Evolutionary conservation across 768 basidiomycete species (phyloP).

Genomic region (Suillus americanus): DNA sequence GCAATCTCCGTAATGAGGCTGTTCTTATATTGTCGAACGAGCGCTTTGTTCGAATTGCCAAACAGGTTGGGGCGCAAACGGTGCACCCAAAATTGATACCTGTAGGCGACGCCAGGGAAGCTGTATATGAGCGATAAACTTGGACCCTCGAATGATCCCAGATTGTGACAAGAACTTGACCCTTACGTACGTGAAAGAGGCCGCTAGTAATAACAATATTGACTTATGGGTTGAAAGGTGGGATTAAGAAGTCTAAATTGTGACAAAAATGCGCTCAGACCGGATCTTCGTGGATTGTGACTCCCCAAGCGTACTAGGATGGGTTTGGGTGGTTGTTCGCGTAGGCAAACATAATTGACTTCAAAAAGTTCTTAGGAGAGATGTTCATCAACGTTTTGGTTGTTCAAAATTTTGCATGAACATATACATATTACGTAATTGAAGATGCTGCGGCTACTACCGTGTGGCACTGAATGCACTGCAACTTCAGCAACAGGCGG

Average conservation of each 20-base stretch:
- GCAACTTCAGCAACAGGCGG: neutral
- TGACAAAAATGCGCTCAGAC: neutral
- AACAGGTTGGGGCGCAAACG: neutral
- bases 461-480: conserved; percentile 6
- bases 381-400: no score
- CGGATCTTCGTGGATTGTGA: neutral
- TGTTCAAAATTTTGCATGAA: neutral
- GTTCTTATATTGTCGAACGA: neutral
- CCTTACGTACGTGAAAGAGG: neutral
- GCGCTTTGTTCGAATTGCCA: neutral
- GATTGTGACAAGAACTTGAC: neutral
- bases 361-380: neutral
- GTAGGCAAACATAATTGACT: no score
- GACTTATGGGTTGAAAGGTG: no score
- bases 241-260: neutral
- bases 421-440: neutral
- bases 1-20: neutral
- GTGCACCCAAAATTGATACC: neutral
- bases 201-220: no score
- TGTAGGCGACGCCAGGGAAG: neutral
- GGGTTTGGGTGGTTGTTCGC: neutral
- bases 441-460: neutral
- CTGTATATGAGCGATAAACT: neutral
- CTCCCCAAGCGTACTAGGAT: neutral
- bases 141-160: neutral